Base-by-base conservation (phyloP, 306 rosid genomes). In the Lagenaria siceraria region DNA sequence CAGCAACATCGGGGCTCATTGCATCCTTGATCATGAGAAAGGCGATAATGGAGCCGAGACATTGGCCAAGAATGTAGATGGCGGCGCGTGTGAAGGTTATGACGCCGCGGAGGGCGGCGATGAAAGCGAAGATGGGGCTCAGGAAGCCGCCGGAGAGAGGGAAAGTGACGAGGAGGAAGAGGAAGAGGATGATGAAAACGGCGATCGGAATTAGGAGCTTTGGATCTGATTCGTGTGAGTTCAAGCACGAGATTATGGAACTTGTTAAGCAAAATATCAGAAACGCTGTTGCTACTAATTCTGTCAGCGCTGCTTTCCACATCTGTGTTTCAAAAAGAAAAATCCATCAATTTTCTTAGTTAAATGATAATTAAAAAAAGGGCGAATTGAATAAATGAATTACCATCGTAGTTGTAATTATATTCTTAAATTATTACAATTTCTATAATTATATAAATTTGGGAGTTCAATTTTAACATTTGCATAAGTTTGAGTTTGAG, bases 71-170 rank as follows among this genome's bases (percentile, higher is more conserved):
- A 2, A 89, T 10, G 68, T 89, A 89, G 40, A 88, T 21, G 48
- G 83, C 25, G n/a, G 87, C 90, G 0, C 87, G 78, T 7, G 86
- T 31, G 14, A 78, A 79, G 31, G 90, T 79, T 4, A 88, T 74
- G 33, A 75, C 27, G 5, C 90, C 90, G 40, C 61, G 72, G 3
- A 88, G 83, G 46, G 86, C 70, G 3, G 91, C 94, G 24, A 89
- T 89, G 82, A 79, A 71, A 24, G 93, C 86, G 86, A 92, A 84
- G 51, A 85, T 78, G 0, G 91, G 93, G 82, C 87, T 89, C 88
- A 92, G 83, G 73, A 89, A 93, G 6, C 97, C 97, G 0, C 97
- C 95, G 0, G 91, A 78, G 12, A 93, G 76, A 29, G 98, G 98
- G 19, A 88, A 85, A 0, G 93, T 90, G 2, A 82, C 93, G 11